Evolutionary conservation across 2,329 filamentous ascomycete species (phyloP).

Genomic region (Penicillium sp.): DNA sequence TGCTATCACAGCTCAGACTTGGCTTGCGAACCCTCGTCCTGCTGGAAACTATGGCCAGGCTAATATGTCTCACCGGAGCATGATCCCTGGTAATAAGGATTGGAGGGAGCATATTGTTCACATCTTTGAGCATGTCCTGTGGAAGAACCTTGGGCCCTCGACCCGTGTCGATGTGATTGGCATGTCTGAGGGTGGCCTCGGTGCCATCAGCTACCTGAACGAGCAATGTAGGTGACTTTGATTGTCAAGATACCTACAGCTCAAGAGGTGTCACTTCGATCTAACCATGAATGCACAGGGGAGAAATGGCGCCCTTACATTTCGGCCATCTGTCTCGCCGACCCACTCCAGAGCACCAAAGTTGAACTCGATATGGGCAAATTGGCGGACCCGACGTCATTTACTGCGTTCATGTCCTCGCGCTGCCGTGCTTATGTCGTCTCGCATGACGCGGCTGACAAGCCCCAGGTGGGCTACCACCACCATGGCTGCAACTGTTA

Average conservation of each 20-base stretch:
- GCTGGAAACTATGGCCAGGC: constrained; percentile 58
- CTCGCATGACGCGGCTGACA: constrained; percentile 51
- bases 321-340: constrained; percentile 38
- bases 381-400: constrained; percentile 11
- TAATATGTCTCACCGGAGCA: constrained; percentile 54
- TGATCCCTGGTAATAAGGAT: constrained; percentile 56
- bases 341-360: constrained; percentile 34
- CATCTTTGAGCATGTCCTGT: constrained; percentile 62
- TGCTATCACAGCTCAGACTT: constrained; percentile 56
- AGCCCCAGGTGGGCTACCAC: constrained; percentile 51
- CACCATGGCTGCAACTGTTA: constrained; percentile 63
- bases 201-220: constrained; percentile 57
- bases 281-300: constrained; percentile 29
- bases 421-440: constrained; percentile 59
- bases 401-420: constrained; percentile 42
- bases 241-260: background rate
- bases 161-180: constrained; percentile 66
- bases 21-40: constrained; percentile 56
- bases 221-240: constrained; percentile 45
- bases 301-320: constrained; percentile 36
- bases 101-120: constrained; percentile 60
- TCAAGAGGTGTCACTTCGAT: background rate
- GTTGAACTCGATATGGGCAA: constrained; percentile 24
- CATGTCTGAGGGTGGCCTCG: constrained; percentile 62
- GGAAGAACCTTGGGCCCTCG: constrained; percentile 36